Evolutionary conservation across 2,329 filamentous ascomycete genomes (phyloP), one percentile per base, ranked within the genome.

Genomic region (Pseudogymnoascus destructans): DNA sequence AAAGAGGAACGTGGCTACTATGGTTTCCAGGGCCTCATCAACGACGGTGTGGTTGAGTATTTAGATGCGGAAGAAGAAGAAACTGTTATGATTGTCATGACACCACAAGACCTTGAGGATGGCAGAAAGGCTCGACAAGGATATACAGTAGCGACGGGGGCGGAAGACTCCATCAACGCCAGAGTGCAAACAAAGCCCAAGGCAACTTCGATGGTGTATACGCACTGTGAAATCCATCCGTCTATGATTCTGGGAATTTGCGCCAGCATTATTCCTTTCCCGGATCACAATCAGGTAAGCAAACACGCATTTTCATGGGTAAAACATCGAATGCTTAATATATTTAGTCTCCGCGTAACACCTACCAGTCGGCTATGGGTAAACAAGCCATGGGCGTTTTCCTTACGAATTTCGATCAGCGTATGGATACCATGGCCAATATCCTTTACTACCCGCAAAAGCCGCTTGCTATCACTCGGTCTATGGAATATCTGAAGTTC

Each of bases 311-410:
- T 17, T 33, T 32, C 35, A 11, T 55, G 25, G 38, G 17, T 27
- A 30, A 57, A 23, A 55, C 42, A 27, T 62, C 38, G 42, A 3
- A 56, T 65, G 62, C 70, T 77, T 68, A 76, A 64, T 35, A 52
- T 54, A 35, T 15, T 54, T 69, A 95, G 81, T 97, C 92, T 62
- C 93, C 93, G 64, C 87, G 93, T 86, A 98, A 98, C 70, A 97
- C 92, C 3, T 98, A 96, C 73, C 92, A 97, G 74, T 96, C 92
- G 67, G 93, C 93, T 70, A 98, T 98, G 93, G 93, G 95, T 77
- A 98, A 98, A 75, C 93, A 98, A 80, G 93, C 93, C 62, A 98
- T 98, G 95, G 93, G 95, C 69, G 91, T 97, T 66, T 96, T 95
- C 76, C 79, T 98, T 59, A 98, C 95, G 10, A 98, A 98, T 70